Percentiles rank a stretch among this genome's conserved stretches.
phyloP scores from a whole-genome alignment of 441 rosid genomes.

The Populus hybrid region DNA sequence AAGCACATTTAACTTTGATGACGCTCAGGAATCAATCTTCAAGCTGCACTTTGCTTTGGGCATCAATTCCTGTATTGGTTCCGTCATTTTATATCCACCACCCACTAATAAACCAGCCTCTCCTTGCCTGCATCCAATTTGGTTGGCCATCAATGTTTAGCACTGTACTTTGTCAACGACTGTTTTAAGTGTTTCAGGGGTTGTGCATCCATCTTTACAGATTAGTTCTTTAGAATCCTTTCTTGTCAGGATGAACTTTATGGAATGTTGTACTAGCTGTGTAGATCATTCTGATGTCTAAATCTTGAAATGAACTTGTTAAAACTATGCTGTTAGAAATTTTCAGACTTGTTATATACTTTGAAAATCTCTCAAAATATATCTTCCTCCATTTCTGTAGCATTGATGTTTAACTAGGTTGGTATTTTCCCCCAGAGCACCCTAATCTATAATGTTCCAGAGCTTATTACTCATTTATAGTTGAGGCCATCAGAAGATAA shows the following conservation, averaged over 20 bases:
- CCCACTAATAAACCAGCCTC: too few relatives aligned
- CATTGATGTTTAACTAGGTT: not conserved
- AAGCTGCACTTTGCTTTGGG: constrained; percentile 3
- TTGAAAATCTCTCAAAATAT: not conserved
- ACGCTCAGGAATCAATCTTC: not conserved
- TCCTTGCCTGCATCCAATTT: too few relatives aligned
- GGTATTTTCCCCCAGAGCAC: not conserved
- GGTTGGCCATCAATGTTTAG: too few relatives aligned
- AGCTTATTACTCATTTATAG: not conserved
- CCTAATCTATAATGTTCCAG: not conserved
- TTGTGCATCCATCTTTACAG: not conserved
- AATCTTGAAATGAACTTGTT: not conserved
- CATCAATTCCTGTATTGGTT: not conserved
- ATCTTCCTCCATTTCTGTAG: not conserved
- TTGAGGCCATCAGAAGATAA: not conserved
- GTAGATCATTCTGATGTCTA: not conserved
- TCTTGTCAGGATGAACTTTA: not conserved
- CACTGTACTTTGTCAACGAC: too few relatives aligned
- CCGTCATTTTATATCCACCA: not conserved
- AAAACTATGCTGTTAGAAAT: not conserved
- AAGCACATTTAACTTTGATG: constrained; percentile 1
- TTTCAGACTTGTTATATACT: not conserved
- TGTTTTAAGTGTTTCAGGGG: too few relatives aligned
- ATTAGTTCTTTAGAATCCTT: not conserved
- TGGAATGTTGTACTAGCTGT: not conserved